Conservation (phyloP, 2,329 filamentous ascomycete genomes). For the Fusarium scirpi region DNA sequence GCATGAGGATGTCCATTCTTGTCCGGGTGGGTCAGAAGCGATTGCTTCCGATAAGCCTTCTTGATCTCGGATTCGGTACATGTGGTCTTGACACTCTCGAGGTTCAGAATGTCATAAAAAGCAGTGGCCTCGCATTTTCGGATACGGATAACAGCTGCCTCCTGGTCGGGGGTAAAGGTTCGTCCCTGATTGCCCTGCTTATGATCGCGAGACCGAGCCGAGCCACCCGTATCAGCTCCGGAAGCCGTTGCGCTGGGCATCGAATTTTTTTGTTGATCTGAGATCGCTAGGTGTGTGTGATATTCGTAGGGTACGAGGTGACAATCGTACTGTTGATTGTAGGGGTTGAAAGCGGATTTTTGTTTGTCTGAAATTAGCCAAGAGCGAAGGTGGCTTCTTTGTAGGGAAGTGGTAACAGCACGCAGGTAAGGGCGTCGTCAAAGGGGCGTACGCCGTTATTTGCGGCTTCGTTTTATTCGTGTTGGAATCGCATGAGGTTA, state of each 20-base stretch:
- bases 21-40: constrained; percentile 94
- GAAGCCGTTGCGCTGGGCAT: constrained; percentile 65
- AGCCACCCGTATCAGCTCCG: constrained; percentile 63
- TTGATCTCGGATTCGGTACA: constrained; percentile 90
- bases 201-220: constrained; percentile 70
- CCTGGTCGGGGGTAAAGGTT: constrained; percentile 89
- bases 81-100: constrained; percentile 72
- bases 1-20: constrained; percentile 97
- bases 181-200: constrained; percentile 82
- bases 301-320: constrained; percentile 1
- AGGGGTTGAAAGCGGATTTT: constrained; percentile 1
- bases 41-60: constrained; percentile 96
- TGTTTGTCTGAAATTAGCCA: constrained; percentile 25
- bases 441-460: constrained; percentile 2
- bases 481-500: constrained; percentile 23
- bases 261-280: constrained; percentile 21
- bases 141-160: constrained; percentile 90
- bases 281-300: constrained; percentile 9
- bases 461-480: neutral
- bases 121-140: constrained; percentile 84
- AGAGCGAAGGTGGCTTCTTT: constrained; percentile 43
- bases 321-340: constrained; percentile 13
- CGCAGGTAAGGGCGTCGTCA: constrained; percentile 3
- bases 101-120: constrained; percentile 93
- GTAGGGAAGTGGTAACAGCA: neutral